These are phyloP conservation scores for Eragrostis tef DNA, from an alignment of 202 grass and related monocot genomes.

Conservation along the genomic window DNA sequence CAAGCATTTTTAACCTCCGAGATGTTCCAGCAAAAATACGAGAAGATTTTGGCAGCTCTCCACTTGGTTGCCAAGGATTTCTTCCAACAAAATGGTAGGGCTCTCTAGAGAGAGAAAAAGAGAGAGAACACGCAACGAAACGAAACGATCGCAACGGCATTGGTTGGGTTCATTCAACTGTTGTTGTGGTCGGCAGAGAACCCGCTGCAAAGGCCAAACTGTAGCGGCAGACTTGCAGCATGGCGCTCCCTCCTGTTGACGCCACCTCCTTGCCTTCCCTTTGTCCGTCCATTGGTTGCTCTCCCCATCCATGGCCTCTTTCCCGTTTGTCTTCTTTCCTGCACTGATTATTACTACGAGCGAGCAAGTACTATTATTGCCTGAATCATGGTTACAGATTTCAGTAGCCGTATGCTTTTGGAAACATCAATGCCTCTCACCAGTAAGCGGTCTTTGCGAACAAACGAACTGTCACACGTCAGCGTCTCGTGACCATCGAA, in stretches of 20 bases:
- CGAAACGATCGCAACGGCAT: too few species aligned
- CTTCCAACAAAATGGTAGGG: not conserved
- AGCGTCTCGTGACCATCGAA: too few species aligned
- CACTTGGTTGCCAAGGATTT: not conserved
- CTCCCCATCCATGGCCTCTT: not conserved
- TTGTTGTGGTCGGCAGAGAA: not conserved
- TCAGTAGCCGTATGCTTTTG: too few species aligned
- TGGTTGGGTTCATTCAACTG: not conserved
- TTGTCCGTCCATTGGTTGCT: not conserved
- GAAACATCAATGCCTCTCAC: too few species aligned
- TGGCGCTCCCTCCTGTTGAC: not conserved
- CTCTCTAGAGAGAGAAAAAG: too few species aligned
- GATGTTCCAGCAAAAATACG: not conserved
- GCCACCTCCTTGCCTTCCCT: too few species aligned
- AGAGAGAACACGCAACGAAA: too few species aligned
- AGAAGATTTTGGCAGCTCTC: constrained; percentile 16
- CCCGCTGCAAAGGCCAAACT: not conserved
- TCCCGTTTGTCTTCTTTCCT: too few species aligned
- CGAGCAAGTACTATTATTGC: too few species aligned
- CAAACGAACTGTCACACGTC: not conserved
- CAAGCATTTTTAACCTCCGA: not conserved
- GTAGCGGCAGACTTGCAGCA: not conserved
- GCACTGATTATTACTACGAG: too few species aligned
- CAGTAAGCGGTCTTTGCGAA: too few species aligned
- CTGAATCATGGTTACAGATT: too few species aligned